Evolutionary conservation across 2,329 filamentous ascomycete species (phyloP).

Genomic region (Phaeosphaeria sp.): DNA sequence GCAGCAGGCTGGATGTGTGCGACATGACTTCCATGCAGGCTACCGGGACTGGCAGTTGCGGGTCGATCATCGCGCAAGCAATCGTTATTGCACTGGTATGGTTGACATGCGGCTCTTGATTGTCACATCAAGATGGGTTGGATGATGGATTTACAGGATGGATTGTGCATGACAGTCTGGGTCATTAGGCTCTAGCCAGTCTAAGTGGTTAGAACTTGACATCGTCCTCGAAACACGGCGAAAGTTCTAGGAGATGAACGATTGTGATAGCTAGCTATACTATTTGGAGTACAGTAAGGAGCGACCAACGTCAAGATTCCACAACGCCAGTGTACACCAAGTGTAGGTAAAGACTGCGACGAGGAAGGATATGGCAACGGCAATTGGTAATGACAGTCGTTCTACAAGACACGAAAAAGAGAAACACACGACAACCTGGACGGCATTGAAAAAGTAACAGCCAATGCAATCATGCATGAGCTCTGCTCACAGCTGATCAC

Average conservation of each 20-base stretch:
- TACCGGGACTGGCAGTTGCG: neutral
- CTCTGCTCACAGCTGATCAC: neutral
- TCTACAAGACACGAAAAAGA: neutral
- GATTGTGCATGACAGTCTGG: no score
- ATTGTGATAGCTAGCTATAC: slow-evolving; percentile 1
- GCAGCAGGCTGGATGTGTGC: neutral
- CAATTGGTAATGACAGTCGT: neutral
- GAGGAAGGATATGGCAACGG: neutral
- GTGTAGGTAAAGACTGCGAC: neutral
- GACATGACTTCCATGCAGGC: neutral
- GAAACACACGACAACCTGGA: neutral
- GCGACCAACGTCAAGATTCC: neutral
- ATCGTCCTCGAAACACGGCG: neutral
- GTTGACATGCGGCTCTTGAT: neutral
- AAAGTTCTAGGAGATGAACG: neutral
- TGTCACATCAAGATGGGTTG: neutral
- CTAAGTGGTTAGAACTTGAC: neutral
- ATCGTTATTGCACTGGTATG: neutral
- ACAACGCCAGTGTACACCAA: neutral
- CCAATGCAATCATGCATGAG: no score
- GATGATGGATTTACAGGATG: no score
- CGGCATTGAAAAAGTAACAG: neutral
- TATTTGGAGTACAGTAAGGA: neutral
- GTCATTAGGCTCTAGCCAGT: neutral
- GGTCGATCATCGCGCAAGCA: neutral